Evolutionary conservation across 805 yeast genomes (phyloP).

Genomic region (Metschnikowia proteae): DNA sequence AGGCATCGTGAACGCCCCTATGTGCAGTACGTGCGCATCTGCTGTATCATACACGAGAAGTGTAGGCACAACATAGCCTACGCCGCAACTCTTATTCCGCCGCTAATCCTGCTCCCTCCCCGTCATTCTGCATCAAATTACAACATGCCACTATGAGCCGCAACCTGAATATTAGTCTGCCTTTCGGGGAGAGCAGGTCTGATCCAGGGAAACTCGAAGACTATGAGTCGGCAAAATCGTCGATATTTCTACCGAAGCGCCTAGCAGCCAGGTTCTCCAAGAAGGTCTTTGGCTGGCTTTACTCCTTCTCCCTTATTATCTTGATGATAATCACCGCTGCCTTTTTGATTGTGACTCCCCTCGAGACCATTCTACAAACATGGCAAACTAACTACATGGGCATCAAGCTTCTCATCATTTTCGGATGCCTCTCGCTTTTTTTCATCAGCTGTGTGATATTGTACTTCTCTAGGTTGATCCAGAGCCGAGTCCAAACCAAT

Average conservation of each 20-base stretch:
- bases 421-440: slow-evolving; percentile 64
- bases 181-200: slow-evolving; percentile 1
- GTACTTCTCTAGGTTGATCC: slow-evolving; percentile 56
- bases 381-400: slow-evolving; percentile 56
- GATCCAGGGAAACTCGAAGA: neutral
- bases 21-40: neutral
- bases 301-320: slow-evolving; percentile 42
- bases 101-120: neutral
- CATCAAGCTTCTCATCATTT: slow-evolving; percentile 75
- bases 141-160: slow-evolving; percentile 3
- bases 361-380: slow-evolving; percentile 68
- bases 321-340: slow-evolving; percentile 42
- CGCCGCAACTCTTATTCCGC: neutral
- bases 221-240: neutral
- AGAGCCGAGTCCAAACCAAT: slow-evolving; percentile 53
- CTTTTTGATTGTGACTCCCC: slow-evolving; percentile 67
- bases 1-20: neutral
- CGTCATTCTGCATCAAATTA: neutral
- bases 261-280: slow-evolving; percentile 18
- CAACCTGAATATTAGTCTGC: neutral
- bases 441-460: slow-evolving; percentile 47
- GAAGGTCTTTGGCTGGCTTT: slow-evolving; percentile 38
- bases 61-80: neutral
- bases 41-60: neutral
- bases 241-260: slow-evolving; percentile 11